Base-by-base conservation (phyloP, 192 early-diverging fungal species). In the Entrophospora sp. region DNA sequence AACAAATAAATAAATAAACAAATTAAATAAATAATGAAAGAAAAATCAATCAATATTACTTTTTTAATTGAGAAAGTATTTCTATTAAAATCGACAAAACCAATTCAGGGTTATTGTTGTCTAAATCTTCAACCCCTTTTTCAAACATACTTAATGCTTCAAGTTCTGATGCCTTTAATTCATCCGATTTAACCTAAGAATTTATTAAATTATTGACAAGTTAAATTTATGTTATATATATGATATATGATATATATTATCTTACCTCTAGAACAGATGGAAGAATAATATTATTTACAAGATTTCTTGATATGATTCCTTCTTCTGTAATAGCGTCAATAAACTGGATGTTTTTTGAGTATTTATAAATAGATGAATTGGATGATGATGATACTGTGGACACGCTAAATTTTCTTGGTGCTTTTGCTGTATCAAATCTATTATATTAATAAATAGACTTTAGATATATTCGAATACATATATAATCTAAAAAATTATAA, bases 111-210 rank as follows among this genome's bases (percentile, higher is more conserved):
- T 73, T 77, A 61, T 61, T 68, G 32, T 71, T 56, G 44, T 77
- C 73, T 13, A 77, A 51, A 22, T 77, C 75, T 27, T 71, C 51
- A 32, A 77, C 59, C 14, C 75, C 75, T 38, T 73, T 69, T 56
- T 73, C 71, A 32, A 77, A 31, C 18, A 71, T 67, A 49, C 69
- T 73, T 10, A 77, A 44, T 22, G 75, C 71, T 14, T 77, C 75
- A 14, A 77, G 38, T 25, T 77, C 75, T 40, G 69, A 42, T 16
- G 71, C 69, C 53, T 71, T 77, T n/a, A 73, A 64, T 24, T 77
- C 75, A 24, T 59, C 70, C 20, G 69, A 53, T 49, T 73, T 77
- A 12, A 76, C 69, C 70, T 76, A 28, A 14, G 7, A 14, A 36
- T 56, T 18, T 28, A 7, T 1, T 3, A 16, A 34, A 43, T 13